Base-by-base conservation (phyloP, 805 yeast species). In the Sungouiozyma intestinalis region DNA sequence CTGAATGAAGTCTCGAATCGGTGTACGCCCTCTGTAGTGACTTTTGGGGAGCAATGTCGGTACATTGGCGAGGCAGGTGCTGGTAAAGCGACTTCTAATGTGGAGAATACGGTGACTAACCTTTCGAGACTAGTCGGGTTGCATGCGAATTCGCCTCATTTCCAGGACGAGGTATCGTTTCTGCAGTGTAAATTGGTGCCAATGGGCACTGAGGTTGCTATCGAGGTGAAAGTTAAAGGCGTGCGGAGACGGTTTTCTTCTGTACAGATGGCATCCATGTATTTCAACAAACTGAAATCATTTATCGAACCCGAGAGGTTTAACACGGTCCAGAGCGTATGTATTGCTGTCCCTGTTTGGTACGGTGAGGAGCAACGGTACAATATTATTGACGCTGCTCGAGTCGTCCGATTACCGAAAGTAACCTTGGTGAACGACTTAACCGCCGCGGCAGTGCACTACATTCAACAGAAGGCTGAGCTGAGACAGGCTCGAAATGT, bases 1-100 rank as follows among this genome's bases (percentile, higher is more conserved):
- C 97, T 88, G 69, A 92, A 92, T 65, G 98, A 90, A 70, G 97
- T 90, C 40, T 88, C 97, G 44, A 90, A 92, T 81, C 82, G 98
- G 68, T 66, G 94, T 53, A 90, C 98, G 18, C 97, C 98, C 51
- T 67, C 83, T 27, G 65, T 85, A 51, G 90, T 92, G 53, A 97
- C 95, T 20, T 90, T 90, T 55, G 97, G 97, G 52, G 61, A 58
- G 50, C 85, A 83, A 68, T 80, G 76, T 76, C 80, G 98, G 72
- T 79, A 77, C 62, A 78, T 90, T 52, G 98, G 98, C 63, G 98
- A 90, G 71, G 58, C 83, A 40, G 97, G 94, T 59, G 87, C 86
- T 75, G 83, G 85, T 55, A 95, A 90, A 69, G 96, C 90, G 69
- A 85, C 87, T 45, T 85, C 96, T 48, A 90, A 92, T 73, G 72